Evolutionary conservation across 257 asterid genomes (phyloP).

Genomic region (Cruciata laevipes): DNA sequence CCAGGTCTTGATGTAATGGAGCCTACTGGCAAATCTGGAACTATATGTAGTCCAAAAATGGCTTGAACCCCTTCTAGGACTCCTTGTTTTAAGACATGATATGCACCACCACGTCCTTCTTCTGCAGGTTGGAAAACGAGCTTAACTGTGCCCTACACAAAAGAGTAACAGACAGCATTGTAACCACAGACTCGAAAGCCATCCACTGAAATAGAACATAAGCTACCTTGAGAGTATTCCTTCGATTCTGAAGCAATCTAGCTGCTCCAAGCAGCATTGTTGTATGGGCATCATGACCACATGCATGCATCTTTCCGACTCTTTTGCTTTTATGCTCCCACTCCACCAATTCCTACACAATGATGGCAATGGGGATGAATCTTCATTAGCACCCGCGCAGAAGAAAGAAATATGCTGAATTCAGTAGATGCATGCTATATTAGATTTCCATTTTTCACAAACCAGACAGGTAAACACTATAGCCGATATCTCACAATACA

Average conservation of each 20-base stretch:
- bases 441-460: background rate
- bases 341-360: conserved; percentile 68
- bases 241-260: conserved; percentile 55
- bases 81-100: conserved; percentile 56
- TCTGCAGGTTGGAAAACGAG: conserved; percentile 90
- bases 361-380: background rate
- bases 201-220: background rate
- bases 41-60: conserved; percentile 65
- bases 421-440: background rate
- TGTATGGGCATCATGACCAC: conserved; percentile 91
- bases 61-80: conserved; percentile 61
- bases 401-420: background rate
- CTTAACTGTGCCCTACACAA: conserved; percentile 66
- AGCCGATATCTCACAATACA: no score
- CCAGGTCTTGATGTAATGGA: conserved; percentile 58
- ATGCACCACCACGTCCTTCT: conserved; percentile 82
- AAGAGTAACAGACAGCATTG: background rate
- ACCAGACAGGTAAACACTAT: background rate
- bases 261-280: conserved; percentile 98
- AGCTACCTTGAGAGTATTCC: conserved; percentile 57
- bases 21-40: conserved; percentile 47
- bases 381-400: background rate
- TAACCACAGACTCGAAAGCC: background rate
- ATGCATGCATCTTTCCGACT: conserved; percentile 88
- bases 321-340: conserved; percentile 90